Conservation (phyloP, 176 grass and related monocot genomes). For the Chloris gayana region DNA sequence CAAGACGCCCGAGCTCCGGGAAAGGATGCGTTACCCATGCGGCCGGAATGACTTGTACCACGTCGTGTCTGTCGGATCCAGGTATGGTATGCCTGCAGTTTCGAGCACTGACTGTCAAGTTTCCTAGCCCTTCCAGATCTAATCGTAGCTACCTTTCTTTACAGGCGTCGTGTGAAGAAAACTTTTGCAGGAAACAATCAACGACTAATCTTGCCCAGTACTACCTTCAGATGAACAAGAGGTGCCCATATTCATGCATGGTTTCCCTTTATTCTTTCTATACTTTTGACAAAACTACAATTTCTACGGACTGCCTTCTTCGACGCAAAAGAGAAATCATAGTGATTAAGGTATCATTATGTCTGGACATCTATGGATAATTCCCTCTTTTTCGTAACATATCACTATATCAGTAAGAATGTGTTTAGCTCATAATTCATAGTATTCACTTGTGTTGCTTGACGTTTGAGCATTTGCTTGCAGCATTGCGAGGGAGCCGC, state of each 20-base stretch:
- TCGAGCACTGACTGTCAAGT: not conserved
- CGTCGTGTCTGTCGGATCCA: not conserved
- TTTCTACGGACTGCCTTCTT: not conserved
- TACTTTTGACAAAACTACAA: too few relatives aligned
- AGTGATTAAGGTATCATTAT: not conserved
- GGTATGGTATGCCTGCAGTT: not conserved
- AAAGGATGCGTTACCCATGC: not conserved
- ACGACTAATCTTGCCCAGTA: not conserved
- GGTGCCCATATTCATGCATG: not conserved
- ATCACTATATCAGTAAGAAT: not conserved
- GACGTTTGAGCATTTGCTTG: not conserved
- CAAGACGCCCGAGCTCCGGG: not conserved
- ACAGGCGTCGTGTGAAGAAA: not conserved
- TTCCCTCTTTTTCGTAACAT: not conserved
- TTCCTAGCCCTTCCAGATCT: not conserved
- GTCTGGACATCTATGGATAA: not conserved
- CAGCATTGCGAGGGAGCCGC: not conserved
- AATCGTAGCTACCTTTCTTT: not conserved
- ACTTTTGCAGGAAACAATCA: too few relatives aligned
- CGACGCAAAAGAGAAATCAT: not conserved
- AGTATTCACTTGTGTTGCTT: not conserved
- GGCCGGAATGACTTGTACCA: not conserved
- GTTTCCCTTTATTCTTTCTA: too few relatives aligned
- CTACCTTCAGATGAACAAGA: conserved; percentile 12
- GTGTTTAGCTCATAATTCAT: not conserved